Evolutionary conservation across 2,329 filamentous ascomycete species (phyloP).

Genomic region (Colletotrichum camelliae): DNA sequence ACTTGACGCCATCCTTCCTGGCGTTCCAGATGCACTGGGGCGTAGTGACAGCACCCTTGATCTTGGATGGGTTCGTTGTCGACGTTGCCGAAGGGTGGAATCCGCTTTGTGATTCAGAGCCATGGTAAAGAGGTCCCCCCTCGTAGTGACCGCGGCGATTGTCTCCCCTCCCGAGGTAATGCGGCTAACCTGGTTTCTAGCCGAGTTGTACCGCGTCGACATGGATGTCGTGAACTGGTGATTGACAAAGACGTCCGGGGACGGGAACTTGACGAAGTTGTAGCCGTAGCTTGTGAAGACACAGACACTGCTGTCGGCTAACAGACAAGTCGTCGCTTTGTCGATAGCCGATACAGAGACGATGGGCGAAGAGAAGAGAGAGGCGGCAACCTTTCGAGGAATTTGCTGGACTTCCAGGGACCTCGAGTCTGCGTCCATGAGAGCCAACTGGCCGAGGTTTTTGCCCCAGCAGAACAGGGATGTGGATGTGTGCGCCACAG

Average conservation of each 20-base stretch:
- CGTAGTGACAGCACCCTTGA: constrained; percentile 78
- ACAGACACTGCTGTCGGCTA: constrained; percentile 88
- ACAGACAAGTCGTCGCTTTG: constrained; percentile 82
- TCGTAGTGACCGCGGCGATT: constrained; percentile 84
- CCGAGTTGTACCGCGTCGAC: constrained; percentile 68
- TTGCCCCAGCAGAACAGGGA: constrained; percentile 94
- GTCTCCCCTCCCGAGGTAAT: constrained; percentile 89
- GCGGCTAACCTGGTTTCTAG: constrained; percentile 72
- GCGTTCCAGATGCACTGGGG: constrained; percentile 89
- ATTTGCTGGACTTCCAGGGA: constrained; percentile 84
- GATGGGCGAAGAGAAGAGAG: constrained; percentile 77
- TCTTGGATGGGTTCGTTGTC: constrained; percentile 92
- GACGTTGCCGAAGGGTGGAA: constrained; percentile 65
- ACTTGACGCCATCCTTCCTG: constrained; percentile 83
- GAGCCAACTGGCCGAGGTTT: constrained; percentile 89
- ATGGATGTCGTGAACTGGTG: constrained; percentile 72
- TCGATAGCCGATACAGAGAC: constrained; percentile 87
- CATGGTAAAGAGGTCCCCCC: constrained; percentile 88
- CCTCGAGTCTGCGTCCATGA: constrained; percentile 93
- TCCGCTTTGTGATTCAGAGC: constrained; percentile 74
- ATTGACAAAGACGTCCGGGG: constrained; percentile 73
- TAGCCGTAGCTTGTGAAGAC: constrained; percentile 97
- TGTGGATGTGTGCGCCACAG: constrained; percentile 81
- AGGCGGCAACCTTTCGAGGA: constrained; percentile 87
- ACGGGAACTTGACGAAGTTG: constrained; percentile 84